Conservation (phyloP, 495 filamentous ascomycete genomes). For the Clavariopsis aquatica region DNA sequence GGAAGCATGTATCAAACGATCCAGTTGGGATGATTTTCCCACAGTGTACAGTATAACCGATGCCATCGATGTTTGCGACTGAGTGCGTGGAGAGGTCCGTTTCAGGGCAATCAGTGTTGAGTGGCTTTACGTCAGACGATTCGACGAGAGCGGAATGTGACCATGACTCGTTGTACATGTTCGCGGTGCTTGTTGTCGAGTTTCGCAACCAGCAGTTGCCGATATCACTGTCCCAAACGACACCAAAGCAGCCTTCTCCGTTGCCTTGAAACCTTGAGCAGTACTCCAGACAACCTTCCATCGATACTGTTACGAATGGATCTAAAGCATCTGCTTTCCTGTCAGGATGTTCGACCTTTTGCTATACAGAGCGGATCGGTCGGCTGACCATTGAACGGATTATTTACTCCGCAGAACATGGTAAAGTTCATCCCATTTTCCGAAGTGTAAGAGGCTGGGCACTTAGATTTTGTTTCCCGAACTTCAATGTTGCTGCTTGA, state of each 20-base stretch:
- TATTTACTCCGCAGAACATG: constrained; percentile 22
- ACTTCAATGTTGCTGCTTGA: background rate
- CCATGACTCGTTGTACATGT: background rate
- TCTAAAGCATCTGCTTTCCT: constrained; percentile 2
- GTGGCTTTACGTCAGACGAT: background rate
- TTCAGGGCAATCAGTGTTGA: constrained; percentile 18
- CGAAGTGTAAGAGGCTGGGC: constrained; percentile 12
- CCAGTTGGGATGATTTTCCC: constrained; percentile 9
- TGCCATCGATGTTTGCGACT: background rate
- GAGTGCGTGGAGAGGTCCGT: constrained; percentile 22
- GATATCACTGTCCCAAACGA: constrained; percentile 17
- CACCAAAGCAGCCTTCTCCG: constrained; percentile 27
- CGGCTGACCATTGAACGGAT: constrained; percentile 11
- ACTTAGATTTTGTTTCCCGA: background rate
- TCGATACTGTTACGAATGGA: constrained; percentile 5
- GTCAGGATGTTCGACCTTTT: background rate
- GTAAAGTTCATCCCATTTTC: constrained; percentile 32
- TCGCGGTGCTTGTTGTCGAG: background rate
- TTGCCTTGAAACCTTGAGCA: constrained; percentile 27
- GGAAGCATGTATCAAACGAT: constrained; percentile 13
- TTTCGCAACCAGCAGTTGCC: constrained; percentile 28
- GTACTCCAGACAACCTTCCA: constrained; percentile 29
- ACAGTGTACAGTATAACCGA: constrained; percentile 28
- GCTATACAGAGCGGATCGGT: background rate
- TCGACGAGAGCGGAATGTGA: constrained; percentile 20